Evolutionary conservation across 139 green algal genomes (phyloP).

Genomic region (Chlamydomonas incerta): DNA sequence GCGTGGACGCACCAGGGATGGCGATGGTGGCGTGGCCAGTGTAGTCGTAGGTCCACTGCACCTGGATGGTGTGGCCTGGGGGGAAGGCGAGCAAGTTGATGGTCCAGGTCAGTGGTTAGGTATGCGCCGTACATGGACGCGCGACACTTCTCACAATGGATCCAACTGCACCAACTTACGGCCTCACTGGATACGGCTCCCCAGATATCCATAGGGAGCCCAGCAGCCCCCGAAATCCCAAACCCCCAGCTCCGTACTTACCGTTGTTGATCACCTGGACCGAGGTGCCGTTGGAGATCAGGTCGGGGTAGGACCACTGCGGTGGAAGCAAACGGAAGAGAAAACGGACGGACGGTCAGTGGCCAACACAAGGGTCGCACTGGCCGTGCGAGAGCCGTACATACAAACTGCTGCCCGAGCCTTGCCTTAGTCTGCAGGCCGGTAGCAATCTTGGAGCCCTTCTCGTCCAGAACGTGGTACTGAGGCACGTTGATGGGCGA

Average conservation of each 20-base stretch:
- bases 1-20: too few relatives aligned
- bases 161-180: too few relatives aligned
- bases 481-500: slow-evolving; percentile 16
- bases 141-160: too few relatives aligned
- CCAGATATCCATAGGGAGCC: too few relatives aligned
- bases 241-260: too few relatives aligned
- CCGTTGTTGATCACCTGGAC: not conserved
- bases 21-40: not conserved
- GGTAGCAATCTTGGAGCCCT: not conserved
- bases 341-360: not conserved
- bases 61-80: slow-evolving; percentile 33
- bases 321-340: not conserved
- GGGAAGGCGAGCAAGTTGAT: too few relatives aligned
- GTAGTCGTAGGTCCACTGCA: not conserved
- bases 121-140: too few relatives aligned
- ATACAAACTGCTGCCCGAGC: not conserved
- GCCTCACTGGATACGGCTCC: too few relatives aligned
- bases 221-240: too few relatives aligned
- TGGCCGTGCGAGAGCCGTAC: too few relatives aligned
- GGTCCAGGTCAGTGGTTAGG: too few relatives aligned
- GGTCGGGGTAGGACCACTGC: not conserved
- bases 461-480: not conserved
- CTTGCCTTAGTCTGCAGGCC: not conserved
- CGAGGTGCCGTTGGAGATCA: slow-evolving; percentile 25
- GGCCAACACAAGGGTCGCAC: too few relatives aligned